Evolutionary conservation across 2,329 filamentous ascomycete species (phyloP).

Genomic region (Aspergillus ochraceoroseus): DNA sequence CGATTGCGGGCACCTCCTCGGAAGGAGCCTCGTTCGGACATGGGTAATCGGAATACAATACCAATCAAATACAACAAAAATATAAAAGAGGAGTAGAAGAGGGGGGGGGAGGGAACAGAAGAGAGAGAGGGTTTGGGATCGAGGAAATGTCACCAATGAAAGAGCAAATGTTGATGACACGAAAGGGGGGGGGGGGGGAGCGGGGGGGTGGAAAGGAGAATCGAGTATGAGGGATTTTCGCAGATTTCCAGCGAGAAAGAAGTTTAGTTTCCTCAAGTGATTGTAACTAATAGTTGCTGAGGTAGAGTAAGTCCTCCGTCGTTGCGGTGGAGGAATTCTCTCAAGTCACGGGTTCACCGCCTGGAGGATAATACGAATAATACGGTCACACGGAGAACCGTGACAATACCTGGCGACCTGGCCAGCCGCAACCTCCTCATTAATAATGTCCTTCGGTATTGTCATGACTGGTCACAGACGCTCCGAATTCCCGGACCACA

Average conservation of each 20-base stretch:
- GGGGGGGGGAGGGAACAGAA: conserved; percentile 9
- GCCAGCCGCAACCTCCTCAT: conserved; percentile 10
- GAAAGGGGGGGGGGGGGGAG: conserved; percentile 13
- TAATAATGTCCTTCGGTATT: conserved; percentile 1
- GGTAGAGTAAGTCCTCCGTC: too few species aligned
- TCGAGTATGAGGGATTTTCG: conserved; percentile 26
- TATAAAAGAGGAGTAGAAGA: too few species aligned
- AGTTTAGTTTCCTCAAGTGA: conserved; percentile 12
- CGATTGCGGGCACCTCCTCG: conserved; percentile 46
- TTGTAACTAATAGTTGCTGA: conserved; percentile 12
- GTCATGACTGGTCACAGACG: conserved; percentile 12
- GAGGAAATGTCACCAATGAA: conserved; percentile 8
- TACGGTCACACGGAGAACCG: not conserved
- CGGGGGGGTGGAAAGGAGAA: conserved; percentile 3
- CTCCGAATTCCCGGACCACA: conserved; percentile 14
- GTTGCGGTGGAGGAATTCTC: too few species aligned
- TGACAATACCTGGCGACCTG: conserved; percentile 10
- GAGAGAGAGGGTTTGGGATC: conserved; percentile 4
- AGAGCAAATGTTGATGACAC: conserved; percentile 6
- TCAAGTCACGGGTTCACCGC: conserved; percentile 9
- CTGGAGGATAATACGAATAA: not conserved
- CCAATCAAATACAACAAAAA: too few species aligned
- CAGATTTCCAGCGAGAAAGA: too few species aligned
- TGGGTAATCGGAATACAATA: too few species aligned
- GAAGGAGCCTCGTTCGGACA: conserved; percentile 51